phyloP scores from a whole-genome alignment of 1,139 yeast species.

The Hanseniaspora gamundiae region DNA sequence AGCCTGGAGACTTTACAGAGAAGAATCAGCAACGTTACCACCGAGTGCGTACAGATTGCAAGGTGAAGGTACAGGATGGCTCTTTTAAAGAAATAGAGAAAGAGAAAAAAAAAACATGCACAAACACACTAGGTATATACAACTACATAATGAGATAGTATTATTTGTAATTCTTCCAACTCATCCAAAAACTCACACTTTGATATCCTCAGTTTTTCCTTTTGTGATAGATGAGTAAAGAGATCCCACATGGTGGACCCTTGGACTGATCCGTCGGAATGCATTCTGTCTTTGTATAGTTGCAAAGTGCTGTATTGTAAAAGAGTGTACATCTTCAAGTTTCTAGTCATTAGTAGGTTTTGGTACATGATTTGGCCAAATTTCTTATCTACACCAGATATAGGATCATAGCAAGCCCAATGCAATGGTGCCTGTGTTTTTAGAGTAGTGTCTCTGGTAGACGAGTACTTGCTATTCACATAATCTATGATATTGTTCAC shows the following conservation, averaged over 20 bases:
- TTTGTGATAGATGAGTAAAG: slow-evolving; percentile 40
- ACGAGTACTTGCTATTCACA: slow-evolving; percentile 8
- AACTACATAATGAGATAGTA: slow-evolving; percentile 69
- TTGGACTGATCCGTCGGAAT: not conserved
- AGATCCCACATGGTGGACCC: slow-evolving; percentile 36
- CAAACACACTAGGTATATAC: slow-evolving; percentile 22
- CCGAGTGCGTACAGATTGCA: slow-evolving; percentile 59
- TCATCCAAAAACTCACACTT: slow-evolving; percentile 76
- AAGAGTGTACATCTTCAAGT: slow-evolving; percentile 60
- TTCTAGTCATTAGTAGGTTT: slow-evolving; percentile 52
- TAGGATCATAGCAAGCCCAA: slow-evolving; percentile 73
- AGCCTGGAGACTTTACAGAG: slow-evolving; percentile 68
- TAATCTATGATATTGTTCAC: not conserved
- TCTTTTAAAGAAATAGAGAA: slow-evolving; percentile 38
- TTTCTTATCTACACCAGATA: slow-evolving; percentile 41
- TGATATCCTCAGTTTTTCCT: slow-evolving; percentile 43
- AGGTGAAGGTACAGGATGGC: slow-evolving; percentile 58
- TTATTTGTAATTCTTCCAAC: slow-evolving; percentile 66
- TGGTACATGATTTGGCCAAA: slow-evolving; percentile 77
- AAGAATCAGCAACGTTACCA: slow-evolving; percentile 56
- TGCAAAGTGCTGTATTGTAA: slow-evolving; percentile 37
- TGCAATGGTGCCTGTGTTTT: slow-evolving; percentile 16
- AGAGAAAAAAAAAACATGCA: slow-evolving; percentile 10
- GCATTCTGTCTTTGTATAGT: slow-evolving; percentile 33
- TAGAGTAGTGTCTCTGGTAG: slow-evolving; percentile 27